Percentiles rank a stretch among this genome's conserved stretches.
phyloP scores from a whole-genome alignment of 2,329 filamentous ascomycete genomes.

The Nakataea oryzae region DNA sequence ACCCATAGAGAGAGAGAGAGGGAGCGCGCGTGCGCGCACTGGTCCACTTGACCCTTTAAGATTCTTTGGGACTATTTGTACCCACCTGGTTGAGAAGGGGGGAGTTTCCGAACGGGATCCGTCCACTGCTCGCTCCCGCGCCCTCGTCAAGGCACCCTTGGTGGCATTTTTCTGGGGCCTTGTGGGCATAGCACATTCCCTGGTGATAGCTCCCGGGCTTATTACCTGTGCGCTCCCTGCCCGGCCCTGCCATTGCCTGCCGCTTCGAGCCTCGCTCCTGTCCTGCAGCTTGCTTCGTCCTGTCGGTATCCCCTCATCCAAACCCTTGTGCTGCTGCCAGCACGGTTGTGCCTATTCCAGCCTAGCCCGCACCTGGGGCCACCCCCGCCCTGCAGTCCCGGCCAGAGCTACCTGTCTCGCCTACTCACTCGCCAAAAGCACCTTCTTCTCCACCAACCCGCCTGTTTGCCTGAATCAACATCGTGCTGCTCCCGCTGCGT shows the following conservation, averaged over 20 bases:
- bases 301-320: not conserved
- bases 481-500: not conserved
- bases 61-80: not conserved
- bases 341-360: not conserved
- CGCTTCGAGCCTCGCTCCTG: not conserved
- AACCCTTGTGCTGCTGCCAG: not conserved
- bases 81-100: not conserved
- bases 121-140: not conserved
- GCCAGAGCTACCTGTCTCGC: not conserved
- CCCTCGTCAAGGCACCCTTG: not conserved
- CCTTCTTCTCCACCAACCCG: not conserved
- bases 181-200: not conserved
- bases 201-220: not conserved
- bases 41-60: not conserved
- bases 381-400: not conserved
- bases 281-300: not conserved
- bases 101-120: not conserved
- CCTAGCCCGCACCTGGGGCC: not conserved
- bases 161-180: not conserved
- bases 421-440: too few relatives aligned
- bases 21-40: too few relatives aligned
- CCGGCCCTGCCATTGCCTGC: not conserved
- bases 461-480: not conserved
- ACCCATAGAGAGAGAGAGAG: too few relatives aligned
- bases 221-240: not conserved